phyloP scores from a whole-genome alignment of 2,329 filamentous ascomycete genomes.

The Alternaria consortialis region DNA sequence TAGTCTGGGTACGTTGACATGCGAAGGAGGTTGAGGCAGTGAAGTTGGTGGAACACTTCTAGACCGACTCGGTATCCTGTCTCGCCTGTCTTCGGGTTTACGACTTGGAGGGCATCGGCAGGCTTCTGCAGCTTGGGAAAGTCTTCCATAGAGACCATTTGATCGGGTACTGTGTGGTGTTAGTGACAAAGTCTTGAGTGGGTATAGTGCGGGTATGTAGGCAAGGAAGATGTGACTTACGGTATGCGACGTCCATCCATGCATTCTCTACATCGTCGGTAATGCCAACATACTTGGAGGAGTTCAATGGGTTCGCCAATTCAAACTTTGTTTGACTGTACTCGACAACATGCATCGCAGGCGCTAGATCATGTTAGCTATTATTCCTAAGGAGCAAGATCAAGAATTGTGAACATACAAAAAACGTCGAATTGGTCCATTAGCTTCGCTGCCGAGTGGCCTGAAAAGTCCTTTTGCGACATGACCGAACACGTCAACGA shows the following conservation, averaged over 20 bases:
- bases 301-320: constrained; percentile 40
- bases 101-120: constrained; percentile 62
- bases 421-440: constrained; percentile 46
- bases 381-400: too few relatives aligned
- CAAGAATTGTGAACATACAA: constrained; percentile 24
- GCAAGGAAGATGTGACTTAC: constrained; percentile 31
- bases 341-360: constrained; percentile 41
- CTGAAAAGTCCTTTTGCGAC: constrained; percentile 38
- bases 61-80: constrained; percentile 68
- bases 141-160: constrained; percentile 66
- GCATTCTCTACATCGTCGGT: constrained; percentile 66
- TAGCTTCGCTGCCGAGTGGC: constrained; percentile 36
- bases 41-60: constrained; percentile 64
- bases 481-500: constrained; percentile 44
- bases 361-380: constrained; percentile 27
- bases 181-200: constrained; percentile 4
- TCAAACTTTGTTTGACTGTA: constrained; percentile 40
- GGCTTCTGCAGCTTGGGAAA: constrained; percentile 64
- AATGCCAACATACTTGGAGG: constrained; percentile 61
- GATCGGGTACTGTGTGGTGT: constrained; percentile 62
- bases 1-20: constrained; percentile 47
- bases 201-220: neutral
- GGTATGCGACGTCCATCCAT: constrained; percentile 65
- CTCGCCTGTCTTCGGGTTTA: constrained; percentile 64
- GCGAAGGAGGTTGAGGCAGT: constrained; percentile 49